These are phyloP conservation scores for Annulohypoxylon stygium DNA, from an alignment of 495 filamentous ascomycete species.

Conservation along the genomic window DNA sequence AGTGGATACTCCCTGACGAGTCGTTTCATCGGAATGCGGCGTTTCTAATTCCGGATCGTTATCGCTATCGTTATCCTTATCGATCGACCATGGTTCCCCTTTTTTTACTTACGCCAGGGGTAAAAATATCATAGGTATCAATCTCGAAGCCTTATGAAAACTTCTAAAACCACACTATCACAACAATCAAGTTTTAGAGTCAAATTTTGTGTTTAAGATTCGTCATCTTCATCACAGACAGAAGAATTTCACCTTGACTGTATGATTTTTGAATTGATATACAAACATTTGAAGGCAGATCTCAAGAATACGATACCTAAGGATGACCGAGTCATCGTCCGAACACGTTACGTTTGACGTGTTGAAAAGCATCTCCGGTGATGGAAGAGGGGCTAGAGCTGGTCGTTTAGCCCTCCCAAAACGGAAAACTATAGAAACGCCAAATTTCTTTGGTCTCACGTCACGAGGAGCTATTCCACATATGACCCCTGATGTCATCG, in stretches of 20 bases:
- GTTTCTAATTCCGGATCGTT: constrained; percentile 26
- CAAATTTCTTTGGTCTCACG: constrained; percentile 80
- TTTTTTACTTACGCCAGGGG: constrained; percentile 17
- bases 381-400: constrained; percentile 62
- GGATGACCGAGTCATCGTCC: constrained; percentile 27
- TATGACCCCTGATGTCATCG: constrained; percentile 85
- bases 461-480: constrained; percentile 90
- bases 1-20: constrained; percentile 20
- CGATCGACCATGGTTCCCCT: not conserved
- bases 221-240: not conserved
- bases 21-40: constrained; percentile 30
- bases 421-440: constrained; percentile 76
- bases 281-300: not conserved
- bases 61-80: constrained; percentile 5
- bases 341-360: constrained; percentile 55
- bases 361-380: constrained; percentile 52
- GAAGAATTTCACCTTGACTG: not conserved
- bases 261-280: too few relatives aligned
- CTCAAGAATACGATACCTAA: not conserved
- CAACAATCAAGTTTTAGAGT: not conserved
- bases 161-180: constrained; percentile 4
- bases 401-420: constrained; percentile 73
- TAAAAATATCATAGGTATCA: constrained; percentile 19
- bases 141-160: constrained; percentile 27
- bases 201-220: not conserved